Evolutionary conservation across 805 yeast species (phyloP).

Genomic region (Schwanniomyces polymorphus): DNA sequence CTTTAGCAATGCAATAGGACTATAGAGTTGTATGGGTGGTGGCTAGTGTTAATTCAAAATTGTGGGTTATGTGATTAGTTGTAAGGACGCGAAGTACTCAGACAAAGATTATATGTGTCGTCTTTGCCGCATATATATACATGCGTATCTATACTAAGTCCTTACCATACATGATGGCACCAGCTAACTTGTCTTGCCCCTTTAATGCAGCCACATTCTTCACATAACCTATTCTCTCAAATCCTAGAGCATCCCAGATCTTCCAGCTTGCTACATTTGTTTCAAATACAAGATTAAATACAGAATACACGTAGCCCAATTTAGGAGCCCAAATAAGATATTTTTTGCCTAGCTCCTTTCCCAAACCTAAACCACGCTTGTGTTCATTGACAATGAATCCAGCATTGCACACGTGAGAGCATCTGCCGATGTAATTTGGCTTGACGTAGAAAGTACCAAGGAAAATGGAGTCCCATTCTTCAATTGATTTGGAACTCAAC

Average conservation of each 20-base stretch:
- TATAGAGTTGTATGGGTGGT: no score
- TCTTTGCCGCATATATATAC: no score
- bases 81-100: no score
- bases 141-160: conserved; percentile 30
- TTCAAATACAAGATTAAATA: conserved; percentile 84
- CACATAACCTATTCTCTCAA: conserved; percentile 73
- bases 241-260: conserved; percentile 85
- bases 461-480: conserved; percentile 47
- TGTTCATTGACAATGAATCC: conserved; percentile 71
- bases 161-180: conserved; percentile 78
- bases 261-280: conserved; percentile 72
- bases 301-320: conserved; percentile 78
- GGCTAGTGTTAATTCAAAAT: no score
- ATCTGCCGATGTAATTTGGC: conserved; percentile 84
- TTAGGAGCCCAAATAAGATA: conserved; percentile 74
- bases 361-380: conserved; percentile 68
- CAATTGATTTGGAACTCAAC: conserved; percentile 35
- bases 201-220: conserved; percentile 73
- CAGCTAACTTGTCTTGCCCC: conserved; percentile 62
- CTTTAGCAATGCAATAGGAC: neutral
- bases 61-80: no score
- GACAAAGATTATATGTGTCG: no score
- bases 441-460: conserved; percentile 80
- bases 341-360: conserved; percentile 63
- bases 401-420: conserved; percentile 85